These are phyloP conservation scores for Boeremia exigua DNA, from an alignment of 2,329 filamentous ascomycete species.

Conservation along the genomic window DNA sequence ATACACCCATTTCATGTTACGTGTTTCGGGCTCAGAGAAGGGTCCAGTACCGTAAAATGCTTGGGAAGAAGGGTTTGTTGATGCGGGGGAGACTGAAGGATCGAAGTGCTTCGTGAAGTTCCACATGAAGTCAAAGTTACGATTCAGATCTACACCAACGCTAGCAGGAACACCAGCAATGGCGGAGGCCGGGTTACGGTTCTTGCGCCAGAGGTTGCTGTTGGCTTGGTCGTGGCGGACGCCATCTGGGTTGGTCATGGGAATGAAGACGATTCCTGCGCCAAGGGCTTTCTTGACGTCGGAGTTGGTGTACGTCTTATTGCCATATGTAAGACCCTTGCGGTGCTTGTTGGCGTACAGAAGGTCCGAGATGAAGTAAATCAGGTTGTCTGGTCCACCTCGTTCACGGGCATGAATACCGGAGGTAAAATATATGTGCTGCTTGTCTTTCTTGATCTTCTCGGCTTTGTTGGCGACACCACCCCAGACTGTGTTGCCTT, in stretches of 20 bases:
- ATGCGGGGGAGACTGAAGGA: constrained; percentile 47
- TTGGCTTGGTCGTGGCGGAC: constrained; percentile 40
- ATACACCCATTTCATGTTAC: constrained; percentile 61
- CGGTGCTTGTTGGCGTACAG: constrained; percentile 59
- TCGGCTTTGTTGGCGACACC: constrained; percentile 55
- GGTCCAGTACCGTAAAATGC: constrained; percentile 60
- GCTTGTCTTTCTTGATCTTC: constrained; percentile 49
- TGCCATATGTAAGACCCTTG: constrained; percentile 60
- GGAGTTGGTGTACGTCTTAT: constrained; percentile 57
- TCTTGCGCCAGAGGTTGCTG: constrained; percentile 44
- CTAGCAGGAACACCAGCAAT: constrained; percentile 20
- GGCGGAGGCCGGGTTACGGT: constrained; percentile 48
- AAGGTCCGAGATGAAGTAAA: constrained; percentile 65
- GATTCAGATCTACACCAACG: constrained; percentile 42
- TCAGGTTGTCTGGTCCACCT: constrained; percentile 61
- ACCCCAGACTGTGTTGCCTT: constrained; percentile 47
- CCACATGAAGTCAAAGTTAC: constrained; percentile 61
- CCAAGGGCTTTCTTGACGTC: constrained; percentile 60
- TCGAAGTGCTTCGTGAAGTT: constrained; percentile 58
- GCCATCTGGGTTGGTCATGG: constrained; percentile 41
- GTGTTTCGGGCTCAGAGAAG: constrained; percentile 64
- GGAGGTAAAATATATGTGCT: constrained; percentile 60
- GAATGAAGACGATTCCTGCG: constrained; percentile 60
- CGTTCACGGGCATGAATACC: constrained; percentile 66
- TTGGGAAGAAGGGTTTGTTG: constrained; percentile 52